A percentile compares a stretch with the other conserved stretches of the same genome.
phyloP scores from a whole-genome alignment of 1,284 basidiomycete species.

The Puccinia horiana region DNA sequence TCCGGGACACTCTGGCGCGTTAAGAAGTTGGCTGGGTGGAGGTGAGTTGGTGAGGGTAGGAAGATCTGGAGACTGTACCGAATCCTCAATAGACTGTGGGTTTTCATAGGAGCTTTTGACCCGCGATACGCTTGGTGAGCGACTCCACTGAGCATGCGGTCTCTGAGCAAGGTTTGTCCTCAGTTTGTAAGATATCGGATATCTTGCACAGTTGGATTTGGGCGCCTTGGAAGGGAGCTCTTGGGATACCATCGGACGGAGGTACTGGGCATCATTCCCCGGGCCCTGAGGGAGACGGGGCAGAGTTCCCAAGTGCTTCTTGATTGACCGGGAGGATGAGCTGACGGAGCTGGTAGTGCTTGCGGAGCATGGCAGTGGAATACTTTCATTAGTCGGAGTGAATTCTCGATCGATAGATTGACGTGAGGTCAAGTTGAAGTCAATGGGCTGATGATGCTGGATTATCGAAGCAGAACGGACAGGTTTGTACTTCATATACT shows the following conservation, averaged over 20 bases:
- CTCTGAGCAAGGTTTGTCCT: neutral
- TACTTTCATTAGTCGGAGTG: neutral
- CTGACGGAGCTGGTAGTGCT: neutral
- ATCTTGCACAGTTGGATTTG: slow-evolving; percentile 9
- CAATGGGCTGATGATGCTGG: neutral
- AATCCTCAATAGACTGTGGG: neutral
- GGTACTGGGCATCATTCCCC: neutral
- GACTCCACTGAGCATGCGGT: neutral
- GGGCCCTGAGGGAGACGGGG: neutral
- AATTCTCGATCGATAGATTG: neutral
- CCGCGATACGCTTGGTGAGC: neutral
- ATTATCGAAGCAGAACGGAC: neutral
- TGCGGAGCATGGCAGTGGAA: neutral
- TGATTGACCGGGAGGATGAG: neutral
- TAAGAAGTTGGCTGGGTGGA: neutral
- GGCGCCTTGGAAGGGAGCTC: neutral
- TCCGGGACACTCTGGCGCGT: neutral
- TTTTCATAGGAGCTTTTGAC: neutral
- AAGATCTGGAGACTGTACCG: neutral
- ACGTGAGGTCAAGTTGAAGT: neutral
- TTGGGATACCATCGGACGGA: neutral
- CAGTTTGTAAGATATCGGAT: slow-evolving; percentile 19
- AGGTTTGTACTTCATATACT: neutral
- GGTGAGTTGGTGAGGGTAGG: neutral
- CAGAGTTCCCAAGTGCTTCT: neutral